Evolutionary conservation across 495 filamentous ascomycete species (phyloP).

Genomic region (Xeromyces bisporus): DNA sequence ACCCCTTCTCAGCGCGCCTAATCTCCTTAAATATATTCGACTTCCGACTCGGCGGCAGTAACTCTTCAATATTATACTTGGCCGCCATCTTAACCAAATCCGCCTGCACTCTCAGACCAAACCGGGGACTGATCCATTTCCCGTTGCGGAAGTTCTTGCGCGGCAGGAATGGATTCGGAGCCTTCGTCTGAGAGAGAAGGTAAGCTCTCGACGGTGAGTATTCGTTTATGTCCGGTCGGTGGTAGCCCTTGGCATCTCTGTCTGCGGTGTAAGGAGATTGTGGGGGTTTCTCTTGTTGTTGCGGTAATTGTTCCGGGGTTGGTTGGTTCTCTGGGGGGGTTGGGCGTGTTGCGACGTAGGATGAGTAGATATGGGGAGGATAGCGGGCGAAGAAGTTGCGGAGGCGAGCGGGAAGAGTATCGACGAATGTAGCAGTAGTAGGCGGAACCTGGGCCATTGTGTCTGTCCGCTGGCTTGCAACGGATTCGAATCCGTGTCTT

Average conservation of each 20-base stretch:
- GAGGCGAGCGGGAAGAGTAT: constrained; percentile 58
- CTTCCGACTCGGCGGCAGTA: constrained; percentile 67
- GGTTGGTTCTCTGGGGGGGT: constrained; percentile 15
- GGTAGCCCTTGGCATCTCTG: constrained; percentile 26
- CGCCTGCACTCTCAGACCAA: constrained; percentile 73
- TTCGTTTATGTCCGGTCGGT: constrained; percentile 17
- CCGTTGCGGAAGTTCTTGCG: constrained; percentile 53
- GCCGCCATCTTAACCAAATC: constrained; percentile 78
- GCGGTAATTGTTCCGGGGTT: constrained; percentile 4
- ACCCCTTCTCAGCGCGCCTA: constrained; percentile 50
- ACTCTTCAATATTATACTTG: constrained; percentile 63
- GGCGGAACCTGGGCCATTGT: no score
- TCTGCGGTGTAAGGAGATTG: constrained; percentile 33
- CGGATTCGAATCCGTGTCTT: no score
- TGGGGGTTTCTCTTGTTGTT: constrained; percentile 18
- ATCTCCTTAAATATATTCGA: constrained; percentile 48
- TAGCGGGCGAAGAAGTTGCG: constrained; percentile 77
- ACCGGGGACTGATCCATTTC: constrained; percentile 63
- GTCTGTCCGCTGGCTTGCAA: no score
- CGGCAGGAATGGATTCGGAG: constrained; percentile 59
- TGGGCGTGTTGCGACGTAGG: constrained; percentile 23
- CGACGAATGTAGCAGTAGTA: no score
- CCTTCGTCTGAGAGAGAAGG: constrained; percentile 16
- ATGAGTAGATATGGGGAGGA: constrained; percentile 43
- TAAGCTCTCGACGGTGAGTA: constrained; percentile 21